Percentiles rank a stretch among this genome's conserved stretches.
Evolutionary conservation across 1,284 basidiomycete species (phyloP).

Genomic region (Megacollybia platyphylla): DNA sequence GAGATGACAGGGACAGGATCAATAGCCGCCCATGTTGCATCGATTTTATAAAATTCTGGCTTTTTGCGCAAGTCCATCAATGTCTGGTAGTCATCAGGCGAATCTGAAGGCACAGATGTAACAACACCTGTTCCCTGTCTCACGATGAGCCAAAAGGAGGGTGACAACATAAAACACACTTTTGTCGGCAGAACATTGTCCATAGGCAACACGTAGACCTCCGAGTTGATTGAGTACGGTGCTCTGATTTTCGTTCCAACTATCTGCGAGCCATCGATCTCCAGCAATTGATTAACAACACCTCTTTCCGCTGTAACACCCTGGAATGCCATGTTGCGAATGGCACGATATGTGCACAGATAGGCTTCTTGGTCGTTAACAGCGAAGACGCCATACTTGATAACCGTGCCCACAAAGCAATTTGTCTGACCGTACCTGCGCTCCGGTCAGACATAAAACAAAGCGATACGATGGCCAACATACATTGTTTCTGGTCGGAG

Average conservation of each 20-base stretch:
- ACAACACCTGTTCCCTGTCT: conserved; percentile 93
- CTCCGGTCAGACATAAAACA: conserved; percentile 3
- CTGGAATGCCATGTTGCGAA: conserved; percentile 98
- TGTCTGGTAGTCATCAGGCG: conserved; percentile 93
- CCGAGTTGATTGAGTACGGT: conserved; percentile 71
- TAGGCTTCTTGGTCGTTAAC: conserved; percentile 82
- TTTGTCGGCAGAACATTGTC: conserved; percentile 93
- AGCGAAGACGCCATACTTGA: conserved; percentile 91
- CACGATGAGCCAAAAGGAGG: background rate
- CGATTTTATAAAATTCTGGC: conserved; percentile 92
- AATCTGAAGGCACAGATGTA: conserved; percentile 96
- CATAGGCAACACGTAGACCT: conserved; percentile 97
- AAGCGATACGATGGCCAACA: conserved; percentile 6
- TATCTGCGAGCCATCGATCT: conserved; percentile 70
- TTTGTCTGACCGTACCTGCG: conserved; percentile 94
- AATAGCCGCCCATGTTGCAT: conserved; percentile 79
- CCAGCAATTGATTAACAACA: conserved; percentile 58
- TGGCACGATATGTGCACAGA: conserved; percentile 82
- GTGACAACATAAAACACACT: conserved; percentile 19
- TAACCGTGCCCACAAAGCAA: conserved; percentile 85
- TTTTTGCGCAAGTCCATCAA: conserved; percentile 93
- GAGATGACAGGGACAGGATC: conserved; percentile 84
- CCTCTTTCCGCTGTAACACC: conserved; percentile 65
- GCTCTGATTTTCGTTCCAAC: conserved; percentile 89
- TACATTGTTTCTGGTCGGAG: conserved; percentile 96